These are phyloP conservation scores for Pneumocystis carinii DNA, from an alignment of 1,139 yeast genomes.

Conservation along the genomic window DNA sequence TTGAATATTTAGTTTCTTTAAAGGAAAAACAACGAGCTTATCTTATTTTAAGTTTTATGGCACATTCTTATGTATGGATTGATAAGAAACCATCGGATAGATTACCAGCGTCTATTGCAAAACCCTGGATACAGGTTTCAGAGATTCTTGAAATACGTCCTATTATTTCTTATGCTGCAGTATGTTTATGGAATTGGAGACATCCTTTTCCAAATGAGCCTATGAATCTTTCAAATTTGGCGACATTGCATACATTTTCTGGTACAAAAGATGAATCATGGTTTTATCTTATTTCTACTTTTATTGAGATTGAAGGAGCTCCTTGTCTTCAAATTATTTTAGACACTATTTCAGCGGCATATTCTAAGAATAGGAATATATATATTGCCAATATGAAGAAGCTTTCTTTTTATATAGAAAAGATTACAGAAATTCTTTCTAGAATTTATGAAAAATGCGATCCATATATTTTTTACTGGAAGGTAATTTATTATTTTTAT, in stretches of 20 bases:
- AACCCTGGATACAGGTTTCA: conserved; percentile 39
- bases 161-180: conserved; percentile 70
- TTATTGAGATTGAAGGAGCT: conserved; percentile 72
- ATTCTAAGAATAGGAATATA: conserved; percentile 27
- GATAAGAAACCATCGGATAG: conserved; percentile 34
- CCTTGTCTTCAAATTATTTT: conserved; percentile 45
- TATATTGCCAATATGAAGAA: conserved; percentile 39
- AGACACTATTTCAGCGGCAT: conserved; percentile 44
- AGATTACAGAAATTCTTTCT: conserved; percentile 58
- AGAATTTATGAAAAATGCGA: conserved; percentile 90
- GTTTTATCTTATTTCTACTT: conserved; percentile 82
- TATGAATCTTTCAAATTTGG: conserved; percentile 46
- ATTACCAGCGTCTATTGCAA: conserved; percentile 53
- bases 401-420: conserved; percentile 63
- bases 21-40: conserved; percentile 64
- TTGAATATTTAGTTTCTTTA: conserved; percentile 18
- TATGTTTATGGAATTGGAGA: conserved; percentile 63
- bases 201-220: conserved; percentile 36
- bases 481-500: conserved; percentile 19
- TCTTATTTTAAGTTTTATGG: conserved; percentile 57
- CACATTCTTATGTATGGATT: conserved; percentile 85
- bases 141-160: conserved; percentile 64
- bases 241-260: conserved; percentile 72
- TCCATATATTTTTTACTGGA: conserved; percentile 76
- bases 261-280: conserved; percentile 86